Evolutionary conservation across 345 rosid genomes (phyloP), one percentile per base, ranked within the genome.

Genomic region (Zanthoxylum bungeanum): DNA sequence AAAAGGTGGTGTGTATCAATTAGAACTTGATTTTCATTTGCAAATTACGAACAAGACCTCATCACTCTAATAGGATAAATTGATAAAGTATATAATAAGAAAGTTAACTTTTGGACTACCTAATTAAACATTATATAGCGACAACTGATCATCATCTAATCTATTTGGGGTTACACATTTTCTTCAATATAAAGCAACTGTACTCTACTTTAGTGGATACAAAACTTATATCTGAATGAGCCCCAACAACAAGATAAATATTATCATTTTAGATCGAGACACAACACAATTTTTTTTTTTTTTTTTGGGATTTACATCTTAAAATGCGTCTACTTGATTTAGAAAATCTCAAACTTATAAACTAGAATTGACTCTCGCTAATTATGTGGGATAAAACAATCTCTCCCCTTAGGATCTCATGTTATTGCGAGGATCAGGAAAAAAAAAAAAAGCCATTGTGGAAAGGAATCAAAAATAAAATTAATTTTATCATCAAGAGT

Each of bases 21-120:
- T 75, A 46, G 16, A 47, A 24, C 67, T 24, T 55, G n/a, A 30
- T 57, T 70, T 64, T 64, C 74, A 64, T 55, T 2, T 9, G 2
- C 31, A 36, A 53, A 28, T 12, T 25, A 49, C n/a, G 56, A 40
- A 42, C 40, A 58, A 42, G 64, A 44, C n/a, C n/a, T n/a, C 65
- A 58, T 5, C 28, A 21, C 73, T 44, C 53, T 11, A 1, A 5
- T 17, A 25, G 19, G 33, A 39, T 55, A 68, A 27, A 42, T n/a
- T 19, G 55, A 21, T 44, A n/a, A n/a, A n/a, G n/a, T n/a, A n/a
- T n/a, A n/a, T n/a, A n/a, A n/a, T n/a, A n/a, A n/a, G n/a, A n/a
- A n/a, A n/a, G n/a, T n/a, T n/a, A n/a, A n/a, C 51, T 9, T 34
- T 9, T 17, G 2, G 24, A 25, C 5, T 11, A 40, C 17, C 27